Conservation (phyloP, 495 filamentous ascomycete species). For the Aspergillus cavernicola region DNA sequence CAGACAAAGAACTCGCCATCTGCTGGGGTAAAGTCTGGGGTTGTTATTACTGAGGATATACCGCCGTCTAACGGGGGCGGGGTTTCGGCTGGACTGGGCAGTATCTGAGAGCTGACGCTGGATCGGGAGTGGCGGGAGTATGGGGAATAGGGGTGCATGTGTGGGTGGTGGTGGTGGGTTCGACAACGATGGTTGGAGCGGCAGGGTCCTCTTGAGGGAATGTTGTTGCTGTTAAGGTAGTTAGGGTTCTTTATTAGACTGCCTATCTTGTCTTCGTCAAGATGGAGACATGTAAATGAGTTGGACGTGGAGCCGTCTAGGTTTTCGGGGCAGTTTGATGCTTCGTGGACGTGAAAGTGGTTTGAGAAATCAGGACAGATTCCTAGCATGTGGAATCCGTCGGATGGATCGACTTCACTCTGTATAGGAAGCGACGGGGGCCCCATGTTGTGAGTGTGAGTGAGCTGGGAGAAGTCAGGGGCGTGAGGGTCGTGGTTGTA, state of each 20-base stretch:
- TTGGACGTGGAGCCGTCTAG: conserved; percentile 15
- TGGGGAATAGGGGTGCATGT: conserved; percentile 38
- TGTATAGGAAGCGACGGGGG: conserved; percentile 24
- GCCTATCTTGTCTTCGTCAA: conserved; percentile 11
- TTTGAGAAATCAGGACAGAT: conserved; percentile 36
- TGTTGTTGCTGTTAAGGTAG: conserved; percentile 20
- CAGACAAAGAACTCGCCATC: conserved; percentile 37
- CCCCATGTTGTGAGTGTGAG: conserved; percentile 10
- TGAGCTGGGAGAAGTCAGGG: neutral
- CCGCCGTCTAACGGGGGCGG: conserved; percentile 43
- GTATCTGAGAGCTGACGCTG: conserved; percentile 40
- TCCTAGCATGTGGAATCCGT: conserved; percentile 43
- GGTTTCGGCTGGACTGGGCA: conserved; percentile 40
- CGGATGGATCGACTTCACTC: conserved; percentile 34
- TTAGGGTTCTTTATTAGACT: conserved; percentile 29
- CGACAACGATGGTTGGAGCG: conserved; percentile 36
- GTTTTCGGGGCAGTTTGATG: conserved; percentile 13
- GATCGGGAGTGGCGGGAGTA: conserved; percentile 42
- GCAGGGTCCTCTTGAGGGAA: conserved; percentile 28
- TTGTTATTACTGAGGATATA: conserved; percentile 37
- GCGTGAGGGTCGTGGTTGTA: conserved; percentile 29
- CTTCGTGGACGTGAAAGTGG: conserved; percentile 26
- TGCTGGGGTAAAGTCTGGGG: conserved; percentile 33
- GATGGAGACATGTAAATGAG: conserved; percentile 30
- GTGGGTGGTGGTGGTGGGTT: conserved; percentile 28